phyloP scores from a whole-genome alignment of 495 filamentous ascomycete species.

The Neurospora hispaniola region DNA sequence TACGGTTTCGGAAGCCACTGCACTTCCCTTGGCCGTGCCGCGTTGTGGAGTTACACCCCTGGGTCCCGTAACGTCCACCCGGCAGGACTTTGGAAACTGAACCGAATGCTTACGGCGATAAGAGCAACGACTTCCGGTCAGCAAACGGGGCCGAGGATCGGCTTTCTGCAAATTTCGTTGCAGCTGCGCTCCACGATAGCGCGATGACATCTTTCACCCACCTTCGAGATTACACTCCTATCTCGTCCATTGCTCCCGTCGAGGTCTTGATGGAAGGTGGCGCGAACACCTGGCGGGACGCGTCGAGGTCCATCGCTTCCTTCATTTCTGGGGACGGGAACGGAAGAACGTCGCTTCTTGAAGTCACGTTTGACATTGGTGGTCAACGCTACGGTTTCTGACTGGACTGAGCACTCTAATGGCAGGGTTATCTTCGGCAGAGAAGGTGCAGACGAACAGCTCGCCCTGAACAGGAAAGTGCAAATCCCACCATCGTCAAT shows the following conservation, averaged over 20 bases:
- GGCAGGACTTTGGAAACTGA: background rate
- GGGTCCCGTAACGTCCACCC: background rate
- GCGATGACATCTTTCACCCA: background rate
- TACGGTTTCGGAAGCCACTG: background rate
- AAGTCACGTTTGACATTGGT: background rate
- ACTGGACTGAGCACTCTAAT: background rate
- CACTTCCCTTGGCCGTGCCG: background rate
- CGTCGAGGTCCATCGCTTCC: background rate
- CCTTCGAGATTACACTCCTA: background rate
- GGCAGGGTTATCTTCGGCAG: background rate
- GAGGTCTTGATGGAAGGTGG: background rate
- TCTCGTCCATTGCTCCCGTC: background rate
- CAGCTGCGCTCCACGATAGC: background rate
- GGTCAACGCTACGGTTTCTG: background rate
- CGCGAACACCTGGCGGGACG: background rate
- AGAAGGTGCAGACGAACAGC: background rate
- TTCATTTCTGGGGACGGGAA: background rate
- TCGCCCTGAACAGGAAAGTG: background rate
- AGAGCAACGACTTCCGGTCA: background rate
- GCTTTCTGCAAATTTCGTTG: background rate
- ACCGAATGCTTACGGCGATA: background rate
- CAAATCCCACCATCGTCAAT: background rate
- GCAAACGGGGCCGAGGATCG: background rate
- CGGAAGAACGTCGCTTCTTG: background rate
- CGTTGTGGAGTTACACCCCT: background rate